A percentile compares a stretch with the other conserved stretches of the same genome.
Evolutionary conservation across 352 stramenopile species (phyloP).

Genomic region (Phytophthora pluvialis): DNA sequence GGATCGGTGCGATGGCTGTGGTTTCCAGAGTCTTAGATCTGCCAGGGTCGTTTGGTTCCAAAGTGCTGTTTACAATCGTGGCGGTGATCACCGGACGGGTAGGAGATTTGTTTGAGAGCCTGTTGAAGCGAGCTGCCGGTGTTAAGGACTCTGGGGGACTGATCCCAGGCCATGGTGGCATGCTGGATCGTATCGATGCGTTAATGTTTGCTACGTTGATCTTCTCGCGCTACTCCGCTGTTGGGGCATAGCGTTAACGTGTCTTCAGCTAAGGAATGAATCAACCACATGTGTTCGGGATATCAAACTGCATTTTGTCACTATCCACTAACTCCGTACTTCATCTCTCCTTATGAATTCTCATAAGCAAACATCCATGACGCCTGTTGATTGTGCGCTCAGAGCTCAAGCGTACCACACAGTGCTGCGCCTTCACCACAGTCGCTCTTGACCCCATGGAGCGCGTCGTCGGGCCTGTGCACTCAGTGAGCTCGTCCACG

Average conservation of each 20-base stretch:
- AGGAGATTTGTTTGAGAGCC: conserved; percentile 94
- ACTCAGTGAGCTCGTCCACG: too few species aligned
- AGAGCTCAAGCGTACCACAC: too few species aligned
- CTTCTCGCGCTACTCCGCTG: conserved; percentile 54
- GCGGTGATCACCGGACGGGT: conserved; percentile 93
- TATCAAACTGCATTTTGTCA: not conserved
- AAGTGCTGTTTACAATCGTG: conserved; percentile 81
- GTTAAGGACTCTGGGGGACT: conserved; percentile 96
- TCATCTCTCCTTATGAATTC: too few species aligned
- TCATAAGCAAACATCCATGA: too few species aligned
- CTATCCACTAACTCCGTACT: too few species aligned
- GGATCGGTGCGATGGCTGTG: conserved; percentile 84
- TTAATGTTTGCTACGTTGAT: conserved; percentile 90
- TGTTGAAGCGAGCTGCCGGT: conserved; percentile 94
- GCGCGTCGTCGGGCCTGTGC: too few species aligned
- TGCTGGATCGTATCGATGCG: conserved; percentile 95
- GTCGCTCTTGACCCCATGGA: not conserved
- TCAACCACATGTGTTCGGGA: too few species aligned
- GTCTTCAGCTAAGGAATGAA: too few species aligned
- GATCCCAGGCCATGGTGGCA: conserved; percentile 94
- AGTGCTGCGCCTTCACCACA: not conserved
- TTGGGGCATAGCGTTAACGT: not conserved
- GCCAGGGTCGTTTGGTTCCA: conserved; percentile 71
- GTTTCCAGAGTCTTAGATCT: conserved; percentile 59
- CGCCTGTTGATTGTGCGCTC: too few species aligned